A percentile compares a stretch with the other conserved stretches of the same genome.
Conservation (phyloP, 1,139 yeast species). For the Wickerhamomyces sp. region DNA sequence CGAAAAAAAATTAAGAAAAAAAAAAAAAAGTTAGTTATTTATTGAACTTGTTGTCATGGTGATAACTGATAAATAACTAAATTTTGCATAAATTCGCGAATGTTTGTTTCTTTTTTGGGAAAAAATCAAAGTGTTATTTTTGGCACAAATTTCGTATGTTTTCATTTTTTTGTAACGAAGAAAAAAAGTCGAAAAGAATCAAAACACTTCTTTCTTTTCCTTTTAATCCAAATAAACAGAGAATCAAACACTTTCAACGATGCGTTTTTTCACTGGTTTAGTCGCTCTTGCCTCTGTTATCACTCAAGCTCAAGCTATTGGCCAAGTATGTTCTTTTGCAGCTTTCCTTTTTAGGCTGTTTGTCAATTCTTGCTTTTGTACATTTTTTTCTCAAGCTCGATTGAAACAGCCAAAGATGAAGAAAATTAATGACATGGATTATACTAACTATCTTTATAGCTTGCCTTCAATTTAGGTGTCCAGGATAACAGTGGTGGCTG, state of each 20-base stretch:
- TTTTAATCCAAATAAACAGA: neutral
- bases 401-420: too few relatives aligned
- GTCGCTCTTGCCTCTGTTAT: slow-evolving; percentile 3
- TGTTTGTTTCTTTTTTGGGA: neutral
- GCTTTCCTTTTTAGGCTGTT: neutral
- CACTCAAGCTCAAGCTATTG: slow-evolving; percentile 4
- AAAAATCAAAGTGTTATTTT: too few relatives aligned
- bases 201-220: neutral
- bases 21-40: too few relatives aligned
- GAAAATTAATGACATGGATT: too few relatives aligned
- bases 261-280: slow-evolving; percentile 3
- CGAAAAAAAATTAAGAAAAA: too few relatives aligned
- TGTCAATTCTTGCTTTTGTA: neutral
- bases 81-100: neutral
- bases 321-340: slow-evolving; percentile 3
- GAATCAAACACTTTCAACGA: neutral
- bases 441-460: slow-evolving; percentile 9
- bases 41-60: too few relatives aligned
- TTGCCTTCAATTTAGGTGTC: slow-evolving; percentile 82
- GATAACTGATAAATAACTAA: too few relatives aligned
- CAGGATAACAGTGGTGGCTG: slow-evolving; percentile 64
- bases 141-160: neutral
- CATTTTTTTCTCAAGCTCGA: neutral
- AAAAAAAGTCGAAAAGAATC: neutral
- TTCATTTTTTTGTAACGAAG: neutral